These are phyloP conservation scores for Metarhizium guizhouense DNA, from an alignment of 2,329 filamentous ascomycete species.

Conservation along the genomic window DNA sequence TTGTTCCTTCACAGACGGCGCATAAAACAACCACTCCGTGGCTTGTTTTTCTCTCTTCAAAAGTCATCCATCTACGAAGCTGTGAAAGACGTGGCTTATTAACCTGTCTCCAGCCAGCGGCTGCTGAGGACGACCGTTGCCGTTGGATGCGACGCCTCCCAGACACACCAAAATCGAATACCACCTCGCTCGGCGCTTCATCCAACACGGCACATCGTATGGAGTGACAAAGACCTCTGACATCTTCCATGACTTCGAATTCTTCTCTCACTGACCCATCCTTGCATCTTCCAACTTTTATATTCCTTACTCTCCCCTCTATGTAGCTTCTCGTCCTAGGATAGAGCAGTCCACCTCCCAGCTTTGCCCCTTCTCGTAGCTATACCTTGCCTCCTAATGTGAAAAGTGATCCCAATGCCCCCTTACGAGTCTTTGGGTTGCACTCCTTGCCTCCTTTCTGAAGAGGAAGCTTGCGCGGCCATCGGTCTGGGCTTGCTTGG, in stretches of 20 bases:
- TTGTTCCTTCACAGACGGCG: neutral
- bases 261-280: neutral
- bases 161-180: neutral
- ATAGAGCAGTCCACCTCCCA: neutral
- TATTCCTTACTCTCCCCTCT: neutral
- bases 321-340: too few relatives aligned
- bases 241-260: neutral
- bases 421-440: neutral
- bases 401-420: neutral
- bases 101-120: too few relatives aligned
- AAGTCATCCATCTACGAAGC: too few relatives aligned
- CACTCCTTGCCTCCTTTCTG: neutral
- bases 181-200: conserved; percentile 6
- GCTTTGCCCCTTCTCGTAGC: neutral
- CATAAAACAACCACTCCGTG: neutral
- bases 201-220: conserved; percentile 5
- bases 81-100: too few relatives aligned
- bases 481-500: neutral
- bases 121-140: too few relatives aligned
- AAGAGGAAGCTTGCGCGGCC: neutral
- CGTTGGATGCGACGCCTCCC: too few relatives aligned
- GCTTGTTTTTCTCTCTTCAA: too few relatives aligned
- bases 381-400: neutral
- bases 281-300: neutral
- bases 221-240: neutral